A percentile compares a stretch with the other conserved stretches of the same genome.
phyloP scores from a whole-genome alignment of 768 basidiomycete genomes.

The Kwoniella mangroviensis region DNA sequence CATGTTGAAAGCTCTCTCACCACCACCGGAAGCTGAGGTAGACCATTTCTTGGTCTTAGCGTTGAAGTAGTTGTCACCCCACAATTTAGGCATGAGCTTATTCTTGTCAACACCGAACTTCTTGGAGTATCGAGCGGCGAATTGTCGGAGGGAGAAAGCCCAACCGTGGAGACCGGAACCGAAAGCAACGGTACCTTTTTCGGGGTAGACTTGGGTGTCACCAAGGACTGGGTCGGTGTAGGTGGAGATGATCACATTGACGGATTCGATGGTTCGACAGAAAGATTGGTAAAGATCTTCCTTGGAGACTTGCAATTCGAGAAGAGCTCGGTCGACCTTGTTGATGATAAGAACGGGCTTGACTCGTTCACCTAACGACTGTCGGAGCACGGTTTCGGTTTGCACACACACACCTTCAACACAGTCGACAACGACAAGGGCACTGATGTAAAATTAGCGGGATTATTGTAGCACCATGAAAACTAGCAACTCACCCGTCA shows the following conservation, averaged over 20 bases:
- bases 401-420: conserved; percentile 99
- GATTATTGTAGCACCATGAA: background rate
- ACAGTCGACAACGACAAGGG: conserved; percentile 98
- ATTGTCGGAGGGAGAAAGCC: conserved; percentile 98
- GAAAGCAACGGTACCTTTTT: conserved; percentile 97
- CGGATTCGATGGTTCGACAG: conserved; percentile 93
- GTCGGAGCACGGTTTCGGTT: conserved; percentile 98
- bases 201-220: conserved; percentile 98
- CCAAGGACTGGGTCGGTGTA: conserved; percentile 93
- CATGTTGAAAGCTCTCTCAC: conserved; percentile 95
- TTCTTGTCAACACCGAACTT: conserved; percentile 99
- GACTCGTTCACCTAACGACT: conserved; percentile 96
- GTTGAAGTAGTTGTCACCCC: conserved; percentile 99
- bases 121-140: conserved; percentile 91
- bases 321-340: conserved; percentile 99
- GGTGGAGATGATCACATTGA: conserved; percentile 98
- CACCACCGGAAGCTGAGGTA: conserved; percentile 77
- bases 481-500: conserved; percentile 64
- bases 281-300: conserved; percentile 98
- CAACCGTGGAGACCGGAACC: conserved; percentile 99
- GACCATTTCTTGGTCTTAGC: conserved; percentile 95
- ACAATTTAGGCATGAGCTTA: conserved; percentile 96
- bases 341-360: conserved; percentile 99
- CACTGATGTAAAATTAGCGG: conserved; percentile 61
- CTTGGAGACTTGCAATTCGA: conserved; percentile 96